Evolutionary conservation across 2,329 filamentous ascomycete species (phyloP).

Genomic region (Lomentospora prolificans): DNA sequence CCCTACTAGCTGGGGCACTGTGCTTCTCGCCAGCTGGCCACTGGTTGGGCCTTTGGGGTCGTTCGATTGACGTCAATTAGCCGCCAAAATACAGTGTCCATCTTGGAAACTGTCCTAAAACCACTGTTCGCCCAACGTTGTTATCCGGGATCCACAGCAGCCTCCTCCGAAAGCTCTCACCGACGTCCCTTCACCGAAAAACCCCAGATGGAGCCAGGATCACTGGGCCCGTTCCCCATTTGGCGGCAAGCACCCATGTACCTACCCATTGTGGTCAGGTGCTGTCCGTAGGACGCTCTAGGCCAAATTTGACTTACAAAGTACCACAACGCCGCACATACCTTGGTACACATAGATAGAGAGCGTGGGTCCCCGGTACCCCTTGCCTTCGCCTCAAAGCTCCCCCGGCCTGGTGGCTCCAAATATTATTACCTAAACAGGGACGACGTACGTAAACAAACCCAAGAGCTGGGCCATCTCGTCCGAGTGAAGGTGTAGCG

Average conservation of each 20-base stretch:
- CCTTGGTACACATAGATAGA: too few relatives aligned
- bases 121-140: too few relatives aligned
- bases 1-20: too few relatives aligned
- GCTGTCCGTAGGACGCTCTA: background rate
- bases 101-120: too few relatives aligned
- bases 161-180: background rate
- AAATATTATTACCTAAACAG: conserved; percentile 2
- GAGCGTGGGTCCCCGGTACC: too few relatives aligned
- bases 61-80: background rate
- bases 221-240: background rate
- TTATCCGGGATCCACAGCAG: background rate
- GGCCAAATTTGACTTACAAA: too few relatives aligned
- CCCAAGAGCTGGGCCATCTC: background rate
- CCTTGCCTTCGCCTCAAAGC: too few relatives aligned
- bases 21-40: background rate
- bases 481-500: background rate
- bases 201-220: too few relatives aligned
- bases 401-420: too few relatives aligned
- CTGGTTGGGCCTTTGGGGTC: background rate
- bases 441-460: background rate
- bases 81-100: background rate
- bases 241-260: background rate
- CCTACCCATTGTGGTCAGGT: background rate
- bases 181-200: background rate
- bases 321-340: too few relatives aligned